phyloP scores from a whole-genome alignment of 176 grass and related monocot species.

The Cenchrus purpureus region DNA sequence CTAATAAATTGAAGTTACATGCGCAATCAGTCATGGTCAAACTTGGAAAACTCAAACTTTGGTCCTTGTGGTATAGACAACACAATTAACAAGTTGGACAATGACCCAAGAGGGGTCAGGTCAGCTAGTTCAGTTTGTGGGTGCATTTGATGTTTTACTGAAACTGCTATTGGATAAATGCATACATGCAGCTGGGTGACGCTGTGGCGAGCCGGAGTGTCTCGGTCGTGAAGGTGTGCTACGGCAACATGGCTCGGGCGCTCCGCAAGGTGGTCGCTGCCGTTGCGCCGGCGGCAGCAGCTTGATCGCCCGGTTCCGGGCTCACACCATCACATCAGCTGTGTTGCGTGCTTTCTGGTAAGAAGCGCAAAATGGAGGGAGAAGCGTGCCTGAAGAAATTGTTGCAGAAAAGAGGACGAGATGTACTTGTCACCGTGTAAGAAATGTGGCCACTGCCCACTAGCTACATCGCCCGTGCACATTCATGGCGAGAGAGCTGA shows the following conservation, averaged over 20 bases:
- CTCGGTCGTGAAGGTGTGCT: conserved; percentile 55
- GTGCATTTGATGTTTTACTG: conserved; percentile 35
- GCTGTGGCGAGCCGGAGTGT: conserved; percentile 52
- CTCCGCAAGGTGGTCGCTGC: conserved; percentile 61
- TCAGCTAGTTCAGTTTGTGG: background rate
- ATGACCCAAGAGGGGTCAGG: background rate
- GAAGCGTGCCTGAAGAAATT: background rate
- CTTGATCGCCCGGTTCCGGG: background rate
- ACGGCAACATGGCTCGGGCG: conserved; percentile 48
- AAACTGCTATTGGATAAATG: conserved; percentile 36
- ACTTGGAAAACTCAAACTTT: conserved; percentile 6
- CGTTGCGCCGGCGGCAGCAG: conserved; percentile 43
- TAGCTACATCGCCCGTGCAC: conserved; percentile 17
- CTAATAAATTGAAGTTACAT: background rate
- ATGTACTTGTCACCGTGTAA: conserved; percentile 22
- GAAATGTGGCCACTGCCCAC: background rate
- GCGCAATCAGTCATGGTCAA: conserved; percentile 13
- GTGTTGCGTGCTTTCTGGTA: conserved; percentile 15
- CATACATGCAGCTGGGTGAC: conserved; percentile 54
- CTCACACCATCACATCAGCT: background rate
- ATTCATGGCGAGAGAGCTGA: background rate
- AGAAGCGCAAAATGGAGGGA: conserved; percentile 11
- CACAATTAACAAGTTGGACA: conserved; percentile 1
- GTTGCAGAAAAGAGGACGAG: background rate
- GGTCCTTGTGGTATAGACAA: conserved; percentile 18